Evolutionary conservation across 1,139 yeast species (phyloP).

Genomic region (Blastobotrys raffinosifermentans): DNA sequence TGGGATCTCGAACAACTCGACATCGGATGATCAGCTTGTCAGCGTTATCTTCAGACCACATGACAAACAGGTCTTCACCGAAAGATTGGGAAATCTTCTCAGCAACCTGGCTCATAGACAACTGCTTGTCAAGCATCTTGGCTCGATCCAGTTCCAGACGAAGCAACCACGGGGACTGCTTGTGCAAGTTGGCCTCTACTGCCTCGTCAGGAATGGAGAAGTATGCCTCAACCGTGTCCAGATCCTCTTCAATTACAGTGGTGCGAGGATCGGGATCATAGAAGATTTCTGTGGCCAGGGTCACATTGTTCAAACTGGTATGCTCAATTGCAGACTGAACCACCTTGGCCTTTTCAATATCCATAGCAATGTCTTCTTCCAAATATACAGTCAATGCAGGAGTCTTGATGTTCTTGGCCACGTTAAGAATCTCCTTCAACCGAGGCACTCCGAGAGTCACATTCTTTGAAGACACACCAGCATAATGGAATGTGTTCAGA

Average conservation of each 20-base stretch:
- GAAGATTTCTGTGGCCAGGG: conserved; percentile 94
- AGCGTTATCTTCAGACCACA: conserved; percentile 99
- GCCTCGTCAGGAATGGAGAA: conserved; percentile 97
- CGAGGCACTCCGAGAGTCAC: conserved; percentile 99
- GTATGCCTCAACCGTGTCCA: conserved; percentile 94
- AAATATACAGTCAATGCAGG: conserved; percentile 93
- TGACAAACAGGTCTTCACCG: conserved; percentile 91
- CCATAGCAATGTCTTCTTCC: conserved; percentile 71
- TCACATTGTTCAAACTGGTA: conserved; percentile 88
- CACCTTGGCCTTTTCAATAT: conserved; percentile 88
- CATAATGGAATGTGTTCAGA: conserved; percentile 98
- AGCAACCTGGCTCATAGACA: conserved; percentile 98
- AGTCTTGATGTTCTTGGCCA: conserved; percentile 97
- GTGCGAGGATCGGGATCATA: conserved; percentile 98
- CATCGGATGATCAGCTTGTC: conserved; percentile 96
- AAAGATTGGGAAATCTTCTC: conserved; percentile 90
- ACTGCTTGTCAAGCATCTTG: conserved; percentile 95
- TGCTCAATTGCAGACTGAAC: conserved; percentile 97
- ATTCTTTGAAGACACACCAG: conserved; percentile 99
- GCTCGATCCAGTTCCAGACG: conserved; percentile 98
- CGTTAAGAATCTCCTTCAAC: conserved; percentile 96
- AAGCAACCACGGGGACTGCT: conserved; percentile 95
- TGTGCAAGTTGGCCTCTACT: conserved; percentile 86
- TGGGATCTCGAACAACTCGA: conserved; percentile 96
- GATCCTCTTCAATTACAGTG: conserved; percentile 93